A percentile compares a stretch with the other conserved stretches of the same genome.
Conservation (phyloP, 345 rosid species). For the Nasturtium officinale region DNA sequence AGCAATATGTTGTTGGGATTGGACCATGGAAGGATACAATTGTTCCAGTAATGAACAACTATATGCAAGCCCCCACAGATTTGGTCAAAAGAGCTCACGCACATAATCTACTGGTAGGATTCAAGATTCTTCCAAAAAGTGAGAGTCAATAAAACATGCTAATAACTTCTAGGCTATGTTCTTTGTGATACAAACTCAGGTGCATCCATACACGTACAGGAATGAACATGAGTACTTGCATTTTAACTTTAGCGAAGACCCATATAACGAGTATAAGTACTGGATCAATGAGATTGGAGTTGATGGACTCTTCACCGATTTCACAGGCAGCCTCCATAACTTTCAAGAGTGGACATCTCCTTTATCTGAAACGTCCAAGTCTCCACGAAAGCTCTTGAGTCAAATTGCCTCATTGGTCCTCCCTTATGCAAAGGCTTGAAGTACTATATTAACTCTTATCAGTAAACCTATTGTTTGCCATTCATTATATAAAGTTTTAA, state of each 20-base stretch:
- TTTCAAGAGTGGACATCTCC: constrained; percentile 66
- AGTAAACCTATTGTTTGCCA: not conserved
- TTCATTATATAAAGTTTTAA: not conserved
- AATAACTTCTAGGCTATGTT: constrained; percentile 17
- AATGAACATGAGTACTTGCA: constrained; percentile 66
- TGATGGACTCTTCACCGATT: constrained; percentile 93
- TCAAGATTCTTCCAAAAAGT: no score
- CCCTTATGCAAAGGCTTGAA: constrained; percentile 45
- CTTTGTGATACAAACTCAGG: no score
- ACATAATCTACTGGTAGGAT: constrained; percentile 66
- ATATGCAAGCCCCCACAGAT: constrained; percentile 72
- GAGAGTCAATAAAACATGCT: no score
- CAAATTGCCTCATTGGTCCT: constrained; percentile 53
- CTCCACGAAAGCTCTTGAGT: constrained; percentile 42
- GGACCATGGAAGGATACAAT: constrained; percentile 99
- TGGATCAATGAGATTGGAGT: constrained; percentile 82
- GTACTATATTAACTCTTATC: not conserved
- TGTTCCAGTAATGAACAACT: constrained; percentile 66
- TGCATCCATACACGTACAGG: constrained; percentile 89
- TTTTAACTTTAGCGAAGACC: constrained; percentile 77
- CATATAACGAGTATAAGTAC: constrained; percentile 69
- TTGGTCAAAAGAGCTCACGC: constrained; percentile 87
- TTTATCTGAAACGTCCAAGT: constrained; percentile 25
- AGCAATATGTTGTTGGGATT: constrained; percentile 83
- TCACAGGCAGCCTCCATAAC: constrained; percentile 77